Base-by-base conservation (phyloP, 2,329 filamentous ascomycete species). In the Trichoderma citrinoviride region DNA sequence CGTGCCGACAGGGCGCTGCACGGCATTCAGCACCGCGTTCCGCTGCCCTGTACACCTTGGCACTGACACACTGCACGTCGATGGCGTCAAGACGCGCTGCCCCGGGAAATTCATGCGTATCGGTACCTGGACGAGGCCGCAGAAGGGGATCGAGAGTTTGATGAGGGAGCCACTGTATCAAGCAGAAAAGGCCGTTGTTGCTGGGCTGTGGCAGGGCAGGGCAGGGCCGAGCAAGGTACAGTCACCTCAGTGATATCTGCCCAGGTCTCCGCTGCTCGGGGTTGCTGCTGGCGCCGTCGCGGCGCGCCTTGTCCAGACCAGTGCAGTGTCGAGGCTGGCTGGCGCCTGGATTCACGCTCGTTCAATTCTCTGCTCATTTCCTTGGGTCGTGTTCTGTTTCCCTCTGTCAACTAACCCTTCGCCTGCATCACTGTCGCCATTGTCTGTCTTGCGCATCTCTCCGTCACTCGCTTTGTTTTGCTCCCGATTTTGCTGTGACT, bases 381-480 rank as follows among this genome's bases (percentile, higher is more conserved):
- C 43, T 44, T 61, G 40, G 15, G 17, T 47, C 37, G 41, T 19
- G 5, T 37, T n/a, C 40, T 33, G 23, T 40, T 50, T 53, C 47
- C n/a, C 47, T 29, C 46, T 53, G 17, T 43, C 8, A 27, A 49
- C 37, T 49, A 29, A 29, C 29, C 17, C 21, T 52, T 61, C 8
- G 12, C 57, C 12, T 41, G 29, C 43, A 50, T 41, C 29, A 23
- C 37, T 41, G 21, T 55, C 61, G 43, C 41, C 41, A n/a, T 47
- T 29, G 27, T 40, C 43, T n/a, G n/a, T 60, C 29, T 29, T 60
- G 29, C 56, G 56, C 8, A 41, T 60, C 37, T 47, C 41, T 21
- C 19, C 23, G 61, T 50, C 52, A 10, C 52, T 56, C 61, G 61
- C 61, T 64, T 43, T 27, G 27, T 43, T 37, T 64, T 64, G 41